Evolutionary conservation across 2,329 filamentous ascomycete species (phyloP).

Genomic region (Ophiostoma australiae): DNA sequence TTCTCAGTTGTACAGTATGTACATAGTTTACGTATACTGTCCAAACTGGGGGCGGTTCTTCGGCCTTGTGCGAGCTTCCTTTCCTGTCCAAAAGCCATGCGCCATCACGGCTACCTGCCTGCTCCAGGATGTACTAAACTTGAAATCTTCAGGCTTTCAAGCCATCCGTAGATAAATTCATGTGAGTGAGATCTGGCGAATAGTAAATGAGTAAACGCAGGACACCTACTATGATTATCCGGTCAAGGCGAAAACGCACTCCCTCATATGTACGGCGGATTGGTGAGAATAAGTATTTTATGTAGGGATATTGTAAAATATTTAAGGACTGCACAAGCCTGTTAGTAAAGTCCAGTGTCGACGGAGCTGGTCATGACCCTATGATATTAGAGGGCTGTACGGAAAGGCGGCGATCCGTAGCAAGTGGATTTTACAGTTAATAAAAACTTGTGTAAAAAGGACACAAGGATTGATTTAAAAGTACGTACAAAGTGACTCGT

Average conservation of each 20-base stretch:
- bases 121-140: neutral
- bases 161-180: neutral
- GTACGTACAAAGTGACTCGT: no score
- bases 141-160: neutral
- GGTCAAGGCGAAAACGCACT: neutral
- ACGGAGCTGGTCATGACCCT: neutral
- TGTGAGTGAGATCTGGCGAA: neutral
- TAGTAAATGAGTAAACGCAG: neutral
- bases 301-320: no score
- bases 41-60: neutral
- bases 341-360: no score
- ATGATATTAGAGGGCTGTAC: neutral
- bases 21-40: neutral
- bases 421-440: neutral
- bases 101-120: neutral
- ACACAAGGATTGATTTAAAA: no score
- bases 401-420: neutral
- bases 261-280: no score
- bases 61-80: neutral
- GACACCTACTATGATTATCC: no score
- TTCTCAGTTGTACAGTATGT: no score
- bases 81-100: neutral
- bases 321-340: no score
- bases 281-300: no score
- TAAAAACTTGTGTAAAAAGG: neutral